A percentile compares a stretch with the other conserved stretches of the same genome.
These are phyloP conservation scores for Geoglossum cookeanum DNA, from an alignment of 2,329 filamentous ascomycete species.

Conservation along the genomic window DNA sequence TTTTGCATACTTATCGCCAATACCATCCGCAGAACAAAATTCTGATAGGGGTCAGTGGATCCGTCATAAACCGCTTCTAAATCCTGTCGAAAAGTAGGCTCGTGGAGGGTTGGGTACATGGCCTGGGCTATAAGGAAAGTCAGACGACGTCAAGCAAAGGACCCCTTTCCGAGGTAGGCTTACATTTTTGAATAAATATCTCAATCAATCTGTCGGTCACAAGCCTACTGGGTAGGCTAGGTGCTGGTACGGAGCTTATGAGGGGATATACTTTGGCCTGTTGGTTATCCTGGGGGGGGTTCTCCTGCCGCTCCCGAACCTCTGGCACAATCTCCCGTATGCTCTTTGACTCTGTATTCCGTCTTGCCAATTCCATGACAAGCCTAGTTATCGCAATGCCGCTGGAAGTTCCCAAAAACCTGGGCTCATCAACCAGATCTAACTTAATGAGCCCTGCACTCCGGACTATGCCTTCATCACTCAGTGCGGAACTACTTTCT, in stretches of 20 bases:
- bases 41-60: constrained; percentile 59
- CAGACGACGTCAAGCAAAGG: constrained; percentile 7
- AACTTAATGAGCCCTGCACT: constrained; percentile 72
- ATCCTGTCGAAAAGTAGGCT: constrained; percentile 56
- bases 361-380: constrained; percentile 91
- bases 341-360: constrained; percentile 44
- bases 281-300: constrained; percentile 24
- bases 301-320: constrained; percentile 54
- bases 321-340: constrained; percentile 86
- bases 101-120: constrained; percentile 73
- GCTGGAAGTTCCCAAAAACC: constrained; percentile 83
- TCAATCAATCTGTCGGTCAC: constrained; percentile 65
- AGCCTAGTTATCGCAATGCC: constrained; percentile 88
- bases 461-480: constrained; percentile 69
- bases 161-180: constrained; percentile 12
- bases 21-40: constrained; percentile 79
- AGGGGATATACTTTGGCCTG: constrained; percentile 74
- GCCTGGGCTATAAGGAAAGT: constrained; percentile 46
- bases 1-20: constrained; percentile 91
- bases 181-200: constrained; percentile 71
- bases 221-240: constrained; percentile 50
- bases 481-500: constrained; percentile 51
- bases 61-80: constrained; percentile 66
- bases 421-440: constrained; percentile 68
- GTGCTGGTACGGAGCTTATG: constrained; percentile 67